Evolutionary conservation across 805 yeast genomes (phyloP).

Genomic region (Ogataea salicorniae): DNA sequence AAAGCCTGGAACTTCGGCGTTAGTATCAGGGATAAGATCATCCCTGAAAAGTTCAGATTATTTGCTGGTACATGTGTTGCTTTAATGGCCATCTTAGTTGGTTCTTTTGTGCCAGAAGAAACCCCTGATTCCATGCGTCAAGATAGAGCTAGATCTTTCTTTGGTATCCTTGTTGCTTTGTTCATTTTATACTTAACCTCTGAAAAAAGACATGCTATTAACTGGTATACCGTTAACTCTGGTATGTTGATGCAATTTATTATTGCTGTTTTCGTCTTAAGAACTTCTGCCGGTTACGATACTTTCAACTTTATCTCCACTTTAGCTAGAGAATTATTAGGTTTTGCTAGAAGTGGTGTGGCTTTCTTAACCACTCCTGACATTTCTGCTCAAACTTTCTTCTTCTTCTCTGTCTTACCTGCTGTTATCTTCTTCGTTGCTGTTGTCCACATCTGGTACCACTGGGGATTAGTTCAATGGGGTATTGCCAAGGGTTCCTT

Average conservation of each 20-base stretch:
- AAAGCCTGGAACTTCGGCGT: slow-evolving; percentile 30
- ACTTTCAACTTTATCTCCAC: slow-evolving; percentile 55
- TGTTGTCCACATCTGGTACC: slow-evolving; percentile 53
- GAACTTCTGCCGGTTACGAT: slow-evolving; percentile 57
- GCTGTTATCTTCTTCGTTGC: slow-evolving; percentile 61
- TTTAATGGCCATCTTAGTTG: slow-evolving; percentile 44
- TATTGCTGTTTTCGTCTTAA: slow-evolving; percentile 54
- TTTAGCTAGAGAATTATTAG: slow-evolving; percentile 51
- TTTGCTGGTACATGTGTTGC: slow-evolving; percentile 41
- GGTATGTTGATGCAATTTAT: slow-evolving; percentile 58
- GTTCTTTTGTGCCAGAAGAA: slow-evolving; percentile 48
- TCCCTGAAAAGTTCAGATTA: slow-evolving; percentile 40
- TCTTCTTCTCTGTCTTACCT: slow-evolving; percentile 57
- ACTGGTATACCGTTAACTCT: slow-evolving; percentile 56
- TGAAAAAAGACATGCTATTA: slow-evolving; percentile 37
- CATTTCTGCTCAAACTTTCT: slow-evolving; percentile 38
- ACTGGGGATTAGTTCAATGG: slow-evolving; percentile 60
- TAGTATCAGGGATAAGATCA: slow-evolving; percentile 31
- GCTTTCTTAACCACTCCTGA: slow-evolving; percentile 47
- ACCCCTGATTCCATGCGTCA: slow-evolving; percentile 39
- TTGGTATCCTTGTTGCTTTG: slow-evolving; percentile 47
- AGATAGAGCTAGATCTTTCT: slow-evolving; percentile 55
- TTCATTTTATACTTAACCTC: slow-evolving; percentile 41
- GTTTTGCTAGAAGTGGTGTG: slow-evolving; percentile 55
- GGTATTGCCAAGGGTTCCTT: slow-evolving; percentile 48